Evolutionary conservation across 1,139 yeast species (phyloP).

Genomic region (Chernovozyma aurita): DNA sequence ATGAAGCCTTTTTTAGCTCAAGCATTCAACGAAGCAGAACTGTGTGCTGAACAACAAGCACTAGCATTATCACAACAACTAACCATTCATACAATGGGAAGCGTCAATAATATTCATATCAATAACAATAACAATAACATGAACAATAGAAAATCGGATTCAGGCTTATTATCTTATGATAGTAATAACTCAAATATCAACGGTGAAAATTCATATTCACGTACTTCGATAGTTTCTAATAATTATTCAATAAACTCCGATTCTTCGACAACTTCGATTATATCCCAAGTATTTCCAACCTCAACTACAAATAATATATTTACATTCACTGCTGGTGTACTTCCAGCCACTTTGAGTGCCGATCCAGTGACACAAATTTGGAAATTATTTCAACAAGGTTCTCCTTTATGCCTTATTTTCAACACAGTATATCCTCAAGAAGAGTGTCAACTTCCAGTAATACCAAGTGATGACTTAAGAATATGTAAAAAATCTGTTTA

Average conservation of each 20-base stretch:
- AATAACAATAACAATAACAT: conserved; percentile 9
- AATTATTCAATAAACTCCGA: conserved; percentile 24
- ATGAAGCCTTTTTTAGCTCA: conserved; percentile 66
- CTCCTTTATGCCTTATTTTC: conserved; percentile 83
- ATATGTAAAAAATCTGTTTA: conserved; percentile 87
- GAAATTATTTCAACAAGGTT: conserved; percentile 86
- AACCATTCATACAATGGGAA: conserved; percentile 14
- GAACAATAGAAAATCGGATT: conserved; percentile 7
- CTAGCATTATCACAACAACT: conserved; percentile 46
- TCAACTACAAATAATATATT: conserved; percentile 24
- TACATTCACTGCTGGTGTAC: conserved; percentile 71
- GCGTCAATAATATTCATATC: conserved; percentile 7
- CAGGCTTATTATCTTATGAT: conserved; percentile 1
- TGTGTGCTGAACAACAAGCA: conserved; percentile 69
- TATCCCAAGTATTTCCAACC: conserved; percentile 2
- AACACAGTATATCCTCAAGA: conserved; percentile 45
- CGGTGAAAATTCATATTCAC: neutral
- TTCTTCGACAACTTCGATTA: conserved; percentile 13
- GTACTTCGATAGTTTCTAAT: conserved; percentile 5
- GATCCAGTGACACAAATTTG: conserved; percentile 94
- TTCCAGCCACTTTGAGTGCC: conserved; percentile 67
- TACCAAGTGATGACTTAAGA: conserved; percentile 73
- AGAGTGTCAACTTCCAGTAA: conserved; percentile 44
- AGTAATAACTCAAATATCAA: conserved; percentile 14
- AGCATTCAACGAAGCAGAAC: conserved; percentile 55